Evolutionary conservation across 2,329 filamentous ascomycete genomes (phyloP), one percentile per base, ranked within the genome.

Genomic region (Fusarium gaditjirri): DNA sequence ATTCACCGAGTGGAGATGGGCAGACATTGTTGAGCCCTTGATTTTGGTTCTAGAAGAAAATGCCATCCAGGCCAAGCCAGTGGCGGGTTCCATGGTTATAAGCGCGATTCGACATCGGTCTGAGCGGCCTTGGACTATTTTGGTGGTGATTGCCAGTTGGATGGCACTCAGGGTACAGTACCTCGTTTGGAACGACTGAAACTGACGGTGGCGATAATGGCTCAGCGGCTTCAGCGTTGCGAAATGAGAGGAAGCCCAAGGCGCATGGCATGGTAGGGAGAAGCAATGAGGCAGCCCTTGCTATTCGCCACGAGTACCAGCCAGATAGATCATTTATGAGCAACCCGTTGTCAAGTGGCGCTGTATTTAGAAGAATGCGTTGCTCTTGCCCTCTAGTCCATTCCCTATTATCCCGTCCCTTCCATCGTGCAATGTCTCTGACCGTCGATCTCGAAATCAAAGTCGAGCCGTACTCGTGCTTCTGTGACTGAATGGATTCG

Each of bases 391-490:
- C 46, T 33, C 7, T 25, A 39, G 33, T 36, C 35, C 21, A 27
- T 33, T 41, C 42, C 43, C 23, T 27, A 19, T 19, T 52, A n/a
- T 29, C 36, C 43, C 38, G 27, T 33, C 44, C 49, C 27, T 60
- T 43, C 25, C 25, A 25, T 25, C 35, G 44, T 43, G 29, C 31
- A 27, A 35, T 36, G 13, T 42, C 25, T 43, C 49, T 50, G 43
- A 39, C 38, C 23, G 52, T 58, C 39, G 54, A 66, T 70, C 62
- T 46, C 31, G 53, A 47, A 47, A 38, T 19, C n/a, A 52, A 59
- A 53, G 27, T 39, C 68, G 19, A 67, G 70, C 59, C 29, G 56
- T 44, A 59, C 61, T 71, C 52, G 53, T 61, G 47, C 44, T 59
- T 52, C 33, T 61, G 46, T 46, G 50, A 31, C 31, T 68, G 33